Evolutionary conservation across 345 rosid genomes (phyloP).

Genomic region (Pugionium dolabratum): DNA sequence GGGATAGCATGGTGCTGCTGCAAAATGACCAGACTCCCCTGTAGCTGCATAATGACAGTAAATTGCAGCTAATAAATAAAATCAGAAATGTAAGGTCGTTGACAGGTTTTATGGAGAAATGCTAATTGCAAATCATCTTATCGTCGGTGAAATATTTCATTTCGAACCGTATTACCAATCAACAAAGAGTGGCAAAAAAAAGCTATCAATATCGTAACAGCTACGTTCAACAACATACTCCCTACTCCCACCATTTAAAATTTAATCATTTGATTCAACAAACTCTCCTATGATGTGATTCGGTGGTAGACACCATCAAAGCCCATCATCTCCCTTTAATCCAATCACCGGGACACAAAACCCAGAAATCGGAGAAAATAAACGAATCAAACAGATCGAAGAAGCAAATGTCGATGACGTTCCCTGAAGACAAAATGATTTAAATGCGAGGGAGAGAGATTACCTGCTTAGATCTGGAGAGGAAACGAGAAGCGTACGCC

Average conservation of each 20-base stretch:
- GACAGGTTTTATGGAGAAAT: no score
- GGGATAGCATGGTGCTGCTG: conserved; percentile 56
- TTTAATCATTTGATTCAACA: background rate
- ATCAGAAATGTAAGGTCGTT: background rate
- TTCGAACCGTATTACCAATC: background rate
- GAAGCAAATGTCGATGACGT: background rate
- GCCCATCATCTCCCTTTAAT: background rate
- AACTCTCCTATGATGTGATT: conserved; percentile 15
- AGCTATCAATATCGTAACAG: background rate
- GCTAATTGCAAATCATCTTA: no score
- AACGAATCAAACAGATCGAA: background rate
- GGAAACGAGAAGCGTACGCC: conserved; percentile 72
- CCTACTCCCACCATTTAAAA: background rate
- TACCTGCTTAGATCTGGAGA: conserved; percentile 85
- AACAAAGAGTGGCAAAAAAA: background rate
- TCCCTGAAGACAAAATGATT: background rate
- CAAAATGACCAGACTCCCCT: conserved; percentile 47
- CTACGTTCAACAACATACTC: background rate
- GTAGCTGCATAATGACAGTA: conserved; percentile 51
- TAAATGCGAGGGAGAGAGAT: background rate
- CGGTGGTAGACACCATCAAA: background rate
- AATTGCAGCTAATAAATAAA: background rate
- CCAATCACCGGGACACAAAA: background rate
- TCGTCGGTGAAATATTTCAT: background rate
- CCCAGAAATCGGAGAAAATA: conserved; percentile 10